These are phyloP conservation scores for Ceratocystis colombiana DNA, from an alignment of 2,329 filamentous ascomycete species.

Conservation along the genomic window DNA sequence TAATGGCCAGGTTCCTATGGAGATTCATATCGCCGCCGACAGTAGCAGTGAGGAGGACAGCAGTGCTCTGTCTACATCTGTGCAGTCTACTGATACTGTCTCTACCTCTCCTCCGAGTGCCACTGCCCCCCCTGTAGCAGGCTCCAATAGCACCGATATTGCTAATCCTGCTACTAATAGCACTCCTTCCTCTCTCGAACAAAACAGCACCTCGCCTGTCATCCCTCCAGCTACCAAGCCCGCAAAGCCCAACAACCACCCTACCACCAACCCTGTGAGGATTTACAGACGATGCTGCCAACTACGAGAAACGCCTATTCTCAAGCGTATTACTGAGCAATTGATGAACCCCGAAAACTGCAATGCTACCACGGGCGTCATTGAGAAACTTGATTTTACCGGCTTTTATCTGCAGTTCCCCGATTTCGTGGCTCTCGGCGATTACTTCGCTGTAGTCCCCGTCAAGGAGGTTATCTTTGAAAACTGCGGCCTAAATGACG, in stretches of 20 bases:
- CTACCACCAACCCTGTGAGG: slow-evolving; percentile 80
- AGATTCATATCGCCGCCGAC: slow-evolving; percentile 54
- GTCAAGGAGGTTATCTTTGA: slow-evolving; percentile 78
- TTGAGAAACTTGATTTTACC: slow-evolving; percentile 72
- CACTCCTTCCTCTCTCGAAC: slow-evolving; percentile 22
- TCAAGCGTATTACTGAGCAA: slow-evolving; percentile 86
- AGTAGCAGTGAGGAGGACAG: slow-evolving; percentile 27
- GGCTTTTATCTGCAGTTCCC: slow-evolving; percentile 73
- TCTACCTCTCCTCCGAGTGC: neutral
- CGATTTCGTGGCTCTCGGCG: slow-evolving; percentile 78
- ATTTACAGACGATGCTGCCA: slow-evolving; percentile 95
- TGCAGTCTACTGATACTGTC: neutral
- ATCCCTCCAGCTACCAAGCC: slow-evolving; percentile 40
- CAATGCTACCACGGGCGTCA: slow-evolving; percentile 58
- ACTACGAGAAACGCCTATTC: slow-evolving; percentile 78
- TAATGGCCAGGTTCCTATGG: slow-evolving; percentile 76
- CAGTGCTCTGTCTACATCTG: neutral
- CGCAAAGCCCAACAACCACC: slow-evolving; percentile 36
- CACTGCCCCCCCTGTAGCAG: neutral
- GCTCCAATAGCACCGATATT: neutral
- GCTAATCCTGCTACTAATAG: neutral
- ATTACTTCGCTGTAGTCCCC: slow-evolving; percentile 89
- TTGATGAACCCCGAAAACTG: slow-evolving; percentile 61
- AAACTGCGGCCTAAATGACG: slow-evolving; percentile 76
- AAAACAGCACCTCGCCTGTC: slow-evolving; percentile 23